These are phyloP conservation scores for Multifurca ochricompacta DNA, from an alignment of 768 basidiomycete species.

Conservation along the genomic window DNA sequence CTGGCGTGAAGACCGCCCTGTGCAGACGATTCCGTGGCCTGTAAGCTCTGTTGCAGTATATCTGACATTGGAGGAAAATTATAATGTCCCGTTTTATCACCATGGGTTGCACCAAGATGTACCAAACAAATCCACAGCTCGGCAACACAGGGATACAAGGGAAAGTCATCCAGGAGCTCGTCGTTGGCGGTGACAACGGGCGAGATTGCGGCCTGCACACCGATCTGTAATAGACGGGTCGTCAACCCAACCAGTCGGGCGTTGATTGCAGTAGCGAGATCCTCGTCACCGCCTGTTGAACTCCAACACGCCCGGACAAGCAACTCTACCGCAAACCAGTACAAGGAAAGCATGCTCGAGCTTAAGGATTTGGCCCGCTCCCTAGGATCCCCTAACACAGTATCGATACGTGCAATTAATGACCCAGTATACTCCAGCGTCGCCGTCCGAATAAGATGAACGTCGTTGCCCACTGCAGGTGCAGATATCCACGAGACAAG, in stretches of 20 bases:
- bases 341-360: conserved; percentile 1
- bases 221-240: conserved; percentile 42
- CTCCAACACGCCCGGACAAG: conserved; percentile 8
- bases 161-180: conserved; percentile 30
- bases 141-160: conserved; percentile 37
- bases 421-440: conserved; percentile 11
- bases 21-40: conserved; percentile 21
- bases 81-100: conserved; percentile 5
- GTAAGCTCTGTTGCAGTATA: conserved; percentile 31
- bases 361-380: not conserved
- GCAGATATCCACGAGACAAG: conserved; percentile 14
- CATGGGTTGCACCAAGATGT: conserved; percentile 30
- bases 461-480: not conserved
- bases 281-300: not conserved
- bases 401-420: conserved; percentile 15
- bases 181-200: conserved; percentile 31
- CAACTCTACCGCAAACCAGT: conserved; percentile 19
- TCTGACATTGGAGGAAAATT: conserved; percentile 39
- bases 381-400: not conserved
- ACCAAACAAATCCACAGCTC: conserved; percentile 74
- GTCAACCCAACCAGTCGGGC: conserved; percentile 3
- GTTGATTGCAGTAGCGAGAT: conserved; percentile 1
- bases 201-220: conserved; percentile 40
- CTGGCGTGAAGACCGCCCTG: conserved; percentile 36
- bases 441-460: conserved; percentile 12